Evolutionary conservation across 2,329 filamentous ascomycete genomes (phyloP).

Genomic region (Fusarium tuaranense): DNA sequence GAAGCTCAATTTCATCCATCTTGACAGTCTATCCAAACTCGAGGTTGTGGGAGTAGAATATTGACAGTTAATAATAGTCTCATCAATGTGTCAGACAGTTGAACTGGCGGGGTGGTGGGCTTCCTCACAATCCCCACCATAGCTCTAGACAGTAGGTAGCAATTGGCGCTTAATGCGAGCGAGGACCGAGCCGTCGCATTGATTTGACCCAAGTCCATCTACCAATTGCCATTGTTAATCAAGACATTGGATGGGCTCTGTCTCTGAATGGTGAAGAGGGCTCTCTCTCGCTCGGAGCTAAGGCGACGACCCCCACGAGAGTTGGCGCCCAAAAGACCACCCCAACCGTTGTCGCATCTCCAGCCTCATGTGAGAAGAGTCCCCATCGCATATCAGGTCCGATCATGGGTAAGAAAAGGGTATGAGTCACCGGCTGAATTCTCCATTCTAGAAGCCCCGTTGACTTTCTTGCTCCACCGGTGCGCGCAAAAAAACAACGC

Average conservation of each 20-base stretch:
- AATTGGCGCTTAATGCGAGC: conserved; percentile 10
- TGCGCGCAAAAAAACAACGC: conserved; percentile 20
- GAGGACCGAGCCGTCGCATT: conserved; percentile 6
- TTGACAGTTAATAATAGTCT: neutral
- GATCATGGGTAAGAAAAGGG: conserved; percentile 11
- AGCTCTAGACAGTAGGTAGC: conserved; percentile 9
- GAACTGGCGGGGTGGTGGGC: conserved; percentile 33
- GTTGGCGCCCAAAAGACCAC: conserved; percentile 18
- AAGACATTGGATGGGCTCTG: neutral
- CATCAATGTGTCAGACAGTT: conserved; percentile 6
- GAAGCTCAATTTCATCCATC: neutral
- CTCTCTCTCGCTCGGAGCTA: neutral
- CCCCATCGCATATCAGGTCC: conserved; percentile 4
- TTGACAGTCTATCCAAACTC: neutral
- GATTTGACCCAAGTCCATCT: neutral
- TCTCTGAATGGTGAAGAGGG: conserved; percentile 10
- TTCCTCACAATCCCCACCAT: conserved; percentile 15
- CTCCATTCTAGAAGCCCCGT: conserved; percentile 13
- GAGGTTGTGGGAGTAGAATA: conserved; percentile 6
- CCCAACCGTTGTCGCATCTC: conserved; percentile 2
- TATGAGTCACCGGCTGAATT: conserved; percentile 30
- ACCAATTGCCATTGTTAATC: conserved; percentile 1
- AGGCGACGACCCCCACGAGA: conserved; percentile 20
- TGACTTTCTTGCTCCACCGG: conserved; percentile 25
- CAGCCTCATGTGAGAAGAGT: neutral